phyloP scores from a whole-genome alignment of 2,329 filamentous ascomycete species.

The Penicillium sp. region DNA sequence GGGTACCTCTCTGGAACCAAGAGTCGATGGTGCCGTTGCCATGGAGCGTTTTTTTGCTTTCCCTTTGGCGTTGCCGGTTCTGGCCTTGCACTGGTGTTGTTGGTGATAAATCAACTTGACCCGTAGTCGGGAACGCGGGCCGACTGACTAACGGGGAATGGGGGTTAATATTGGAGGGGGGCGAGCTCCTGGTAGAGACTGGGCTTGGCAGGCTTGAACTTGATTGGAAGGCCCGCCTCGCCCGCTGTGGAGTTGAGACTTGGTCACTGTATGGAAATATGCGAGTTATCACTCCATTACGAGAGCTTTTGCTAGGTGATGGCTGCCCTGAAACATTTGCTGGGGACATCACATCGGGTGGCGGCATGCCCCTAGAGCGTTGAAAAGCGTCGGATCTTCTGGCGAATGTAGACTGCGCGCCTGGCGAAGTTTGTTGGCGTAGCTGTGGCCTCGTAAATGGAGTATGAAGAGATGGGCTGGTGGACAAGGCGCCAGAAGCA shows the following conservation, averaged over 20 bases:
- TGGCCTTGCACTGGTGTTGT: neutral
- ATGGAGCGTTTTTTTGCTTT: slow-evolving; percentile 28
- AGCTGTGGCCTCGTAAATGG: neutral
- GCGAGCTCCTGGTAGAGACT: slow-evolving; percentile 16
- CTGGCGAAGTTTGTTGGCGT: neutral
- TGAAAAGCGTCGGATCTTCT: too few relatives aligned
- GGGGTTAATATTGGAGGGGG: slow-evolving; percentile 11
- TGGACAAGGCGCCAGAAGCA: neutral
- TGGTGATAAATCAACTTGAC: slow-evolving; percentile 15
- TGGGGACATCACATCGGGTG: neutral
- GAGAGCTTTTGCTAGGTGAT: neutral
- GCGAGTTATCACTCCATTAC: neutral
- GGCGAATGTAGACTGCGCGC: neutral
- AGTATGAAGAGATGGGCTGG: neutral
- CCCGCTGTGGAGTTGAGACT: neutral
- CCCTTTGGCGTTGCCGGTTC: slow-evolving; percentile 20
- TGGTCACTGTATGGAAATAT: neutral
- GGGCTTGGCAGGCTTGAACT: slow-evolving; percentile 26
- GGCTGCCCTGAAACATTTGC: neutral
- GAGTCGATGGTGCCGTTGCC: slow-evolving; percentile 37
- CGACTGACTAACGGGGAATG: slow-evolving; percentile 19
- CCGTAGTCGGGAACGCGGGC: neutral
- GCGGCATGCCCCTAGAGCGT: neutral
- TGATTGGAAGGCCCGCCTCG: neutral
- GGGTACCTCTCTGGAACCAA: slow-evolving; percentile 33